Conservation (phyloP, 2,329 filamentous ascomycete genomes). For the Blastomyces silverae region DNA sequence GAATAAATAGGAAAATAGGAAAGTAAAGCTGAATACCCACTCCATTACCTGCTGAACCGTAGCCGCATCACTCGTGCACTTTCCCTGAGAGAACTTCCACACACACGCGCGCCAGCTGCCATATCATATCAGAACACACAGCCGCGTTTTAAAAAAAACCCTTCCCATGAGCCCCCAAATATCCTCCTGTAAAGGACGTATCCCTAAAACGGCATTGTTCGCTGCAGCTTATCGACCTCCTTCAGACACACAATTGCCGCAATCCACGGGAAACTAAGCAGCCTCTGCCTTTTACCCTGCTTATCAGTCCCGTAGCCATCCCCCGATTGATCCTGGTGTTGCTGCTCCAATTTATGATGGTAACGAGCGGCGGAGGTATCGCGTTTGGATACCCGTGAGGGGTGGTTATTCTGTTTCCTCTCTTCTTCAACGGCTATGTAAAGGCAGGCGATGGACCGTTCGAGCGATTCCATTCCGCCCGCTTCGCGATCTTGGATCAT, state of each 20-base stretch:
- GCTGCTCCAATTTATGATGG: background rate
- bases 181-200: background rate
- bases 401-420: background rate
- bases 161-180: background rate
- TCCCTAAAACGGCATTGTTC: constrained; percentile 14
- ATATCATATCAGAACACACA: background rate
- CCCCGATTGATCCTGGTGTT: background rate
- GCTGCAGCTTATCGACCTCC: constrained; percentile 25
- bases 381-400: background rate
- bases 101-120: too few relatives aligned
- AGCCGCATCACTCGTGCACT: too few relatives aligned
- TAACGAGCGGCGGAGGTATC: background rate
- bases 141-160: too few relatives aligned
- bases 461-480: constrained; percentile 23
- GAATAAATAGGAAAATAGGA: too few relatives aligned
- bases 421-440: constrained; percentile 19
- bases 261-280: constrained; percentile 26
- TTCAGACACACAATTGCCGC: constrained; percentile 25
- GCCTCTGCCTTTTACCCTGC: constrained; percentile 14
- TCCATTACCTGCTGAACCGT: too few relatives aligned
- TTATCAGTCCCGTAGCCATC: background rate
- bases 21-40: too few relatives aligned
- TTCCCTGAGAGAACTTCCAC: too few relatives aligned
- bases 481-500: constrained; percentile 23
- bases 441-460: constrained; percentile 27